Percentiles rank a stretch among this genome's conserved stretches.
Evolutionary conservation across 805 yeast species (phyloP).

Genomic region (Ogataea allantospora): DNA sequence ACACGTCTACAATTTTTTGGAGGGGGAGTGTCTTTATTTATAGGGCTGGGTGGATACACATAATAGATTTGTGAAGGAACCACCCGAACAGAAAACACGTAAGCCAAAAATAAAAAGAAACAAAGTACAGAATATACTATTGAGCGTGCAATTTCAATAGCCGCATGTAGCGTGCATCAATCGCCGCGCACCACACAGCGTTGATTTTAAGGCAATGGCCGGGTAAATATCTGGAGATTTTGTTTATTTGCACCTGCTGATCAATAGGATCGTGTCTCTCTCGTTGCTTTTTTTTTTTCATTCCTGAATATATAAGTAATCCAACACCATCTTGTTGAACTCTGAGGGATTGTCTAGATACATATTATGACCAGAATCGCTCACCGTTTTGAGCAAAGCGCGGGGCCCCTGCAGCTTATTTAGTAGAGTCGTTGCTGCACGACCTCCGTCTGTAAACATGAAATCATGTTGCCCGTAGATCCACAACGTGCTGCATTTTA

Average conservation of each 20-base stretch:
- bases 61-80: neutral
- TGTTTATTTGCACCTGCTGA: neutral
- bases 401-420: slow-evolving; percentile 9
- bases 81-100: slow-evolving; percentile 14
- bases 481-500: slow-evolving; percentile 40
- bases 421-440: slow-evolving; percentile 36
- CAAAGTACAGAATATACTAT: slow-evolving; percentile 7
- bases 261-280: neutral
- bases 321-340: slow-evolving; percentile 48
- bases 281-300: neutral
- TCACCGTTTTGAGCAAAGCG: slow-evolving; percentile 41
- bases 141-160: slow-evolving; percentile 1
- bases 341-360: slow-evolving; percentile 61
- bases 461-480: slow-evolving; percentile 73
- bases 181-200: too few species aligned
- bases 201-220: neutral
- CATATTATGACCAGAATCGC: slow-evolving; percentile 71
- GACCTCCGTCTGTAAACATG: slow-evolving; percentile 67
- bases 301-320: slow-evolving; percentile 33
- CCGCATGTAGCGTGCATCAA: slow-evolving; percentile 9
- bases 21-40: slow-evolving; percentile 5
- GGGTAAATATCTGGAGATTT: slow-evolving; percentile 1
- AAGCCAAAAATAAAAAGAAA: slow-evolving; percentile 12
- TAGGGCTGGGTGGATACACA: slow-evolving; percentile 6
- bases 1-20: slow-evolving; percentile 9